phyloP scores from a whole-genome alignment of 2,329 filamentous ascomycete genomes.

The Ophiostoma triangulosporum region DNA sequence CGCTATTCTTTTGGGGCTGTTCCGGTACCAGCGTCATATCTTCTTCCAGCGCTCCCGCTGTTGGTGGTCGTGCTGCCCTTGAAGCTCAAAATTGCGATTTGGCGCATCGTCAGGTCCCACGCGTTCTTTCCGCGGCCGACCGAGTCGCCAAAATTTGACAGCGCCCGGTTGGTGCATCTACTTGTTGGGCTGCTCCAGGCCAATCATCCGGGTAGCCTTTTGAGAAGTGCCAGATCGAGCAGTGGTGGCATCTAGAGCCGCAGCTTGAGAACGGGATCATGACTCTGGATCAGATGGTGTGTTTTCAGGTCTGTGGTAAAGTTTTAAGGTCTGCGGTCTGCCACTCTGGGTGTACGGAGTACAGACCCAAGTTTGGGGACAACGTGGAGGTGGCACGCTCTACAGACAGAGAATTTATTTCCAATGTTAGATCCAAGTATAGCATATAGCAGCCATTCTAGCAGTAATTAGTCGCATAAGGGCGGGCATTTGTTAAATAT shows the following conservation, averaged over 20 bases:
- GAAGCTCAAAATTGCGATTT: conserved; percentile 31
- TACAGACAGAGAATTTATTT: too few relatives aligned
- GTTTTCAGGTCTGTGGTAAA: conserved; percentile 24
- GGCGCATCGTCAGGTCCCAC: conserved; percentile 34
- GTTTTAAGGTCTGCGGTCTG: too few relatives aligned
- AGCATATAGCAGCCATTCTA: too few relatives aligned
- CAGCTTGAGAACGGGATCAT: conserved; percentile 28
- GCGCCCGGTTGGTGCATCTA: conserved; percentile 21
- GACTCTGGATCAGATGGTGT: conserved; percentile 26
- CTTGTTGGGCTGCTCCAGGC: conserved; percentile 29
- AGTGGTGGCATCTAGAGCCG: conserved; percentile 35
- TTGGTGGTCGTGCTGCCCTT: conserved; percentile 19
- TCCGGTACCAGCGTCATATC: background rate
- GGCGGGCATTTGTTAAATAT: too few relatives aligned
- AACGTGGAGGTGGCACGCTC: background rate
- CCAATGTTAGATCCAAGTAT: too few relatives aligned
- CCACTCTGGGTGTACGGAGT: conserved; percentile 19
- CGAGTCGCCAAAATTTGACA: conserved; percentile 12
- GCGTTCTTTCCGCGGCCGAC: conserved; percentile 28
- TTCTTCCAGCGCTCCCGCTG: background rate
- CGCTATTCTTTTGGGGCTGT: background rate
- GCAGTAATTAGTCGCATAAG: too few relatives aligned
- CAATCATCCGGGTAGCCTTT: conserved; percentile 30
- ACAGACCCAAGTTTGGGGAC: background rate
- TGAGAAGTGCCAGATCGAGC: conserved; percentile 27